A percentile compares a stretch with the other conserved stretches of the same genome.
Evolutionary conservation across 2,329 filamentous ascomycete genomes (phyloP).

Genomic region (Penicillium sp.): DNA sequence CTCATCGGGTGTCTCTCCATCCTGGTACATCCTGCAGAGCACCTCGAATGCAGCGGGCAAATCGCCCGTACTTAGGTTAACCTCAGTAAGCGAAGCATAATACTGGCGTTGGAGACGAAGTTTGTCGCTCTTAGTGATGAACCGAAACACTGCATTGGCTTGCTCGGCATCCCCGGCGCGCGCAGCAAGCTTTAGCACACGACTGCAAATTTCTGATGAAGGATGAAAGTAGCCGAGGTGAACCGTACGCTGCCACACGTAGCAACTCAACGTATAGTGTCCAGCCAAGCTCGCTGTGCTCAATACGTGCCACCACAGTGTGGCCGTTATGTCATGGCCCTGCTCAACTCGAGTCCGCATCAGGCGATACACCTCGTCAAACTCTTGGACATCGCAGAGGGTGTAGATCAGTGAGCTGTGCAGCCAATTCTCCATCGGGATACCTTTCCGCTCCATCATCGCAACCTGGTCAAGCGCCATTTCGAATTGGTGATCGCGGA

Average conservation of each 20-base stretch:
- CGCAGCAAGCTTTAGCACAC: slow-evolving; percentile 67
- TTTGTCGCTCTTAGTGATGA: slow-evolving; percentile 51
- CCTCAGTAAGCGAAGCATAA: slow-evolving; percentile 72
- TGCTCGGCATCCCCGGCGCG: slow-evolving; percentile 62
- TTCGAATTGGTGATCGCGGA: slow-evolving; percentile 79
- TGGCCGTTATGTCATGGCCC: slow-evolving; percentile 46
- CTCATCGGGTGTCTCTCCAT: slow-evolving; percentile 53
- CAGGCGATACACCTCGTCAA: slow-evolving; percentile 70
- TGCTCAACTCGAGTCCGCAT: slow-evolving; percentile 55
- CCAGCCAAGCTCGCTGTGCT: slow-evolving; percentile 63
- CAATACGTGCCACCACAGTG: slow-evolving; percentile 67
- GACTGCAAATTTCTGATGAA: slow-evolving; percentile 59
- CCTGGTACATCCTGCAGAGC: slow-evolving; percentile 67
- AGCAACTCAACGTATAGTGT: slow-evolving; percentile 59
- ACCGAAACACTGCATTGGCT: slow-evolving; percentile 64
- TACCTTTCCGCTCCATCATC: slow-evolving; percentile 55
- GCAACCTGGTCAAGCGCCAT: slow-evolving; percentile 67
- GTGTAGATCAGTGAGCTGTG: slow-evolving; percentile 71
- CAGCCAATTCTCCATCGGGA: slow-evolving; percentile 63
- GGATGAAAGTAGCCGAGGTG: slow-evolving; percentile 56
- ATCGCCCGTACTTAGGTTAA: slow-evolving; percentile 59
- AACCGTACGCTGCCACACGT: slow-evolving; percentile 67
- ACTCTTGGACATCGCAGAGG: slow-evolving; percentile 65
- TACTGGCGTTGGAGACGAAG: slow-evolving; percentile 59
- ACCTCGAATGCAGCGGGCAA: slow-evolving; percentile 62